Evolutionary conservation across 2,329 filamentous ascomycete genomes (phyloP), one percentile per base, ranked within the genome.

Genomic region (Pestalotiopsis sp.): DNA sequence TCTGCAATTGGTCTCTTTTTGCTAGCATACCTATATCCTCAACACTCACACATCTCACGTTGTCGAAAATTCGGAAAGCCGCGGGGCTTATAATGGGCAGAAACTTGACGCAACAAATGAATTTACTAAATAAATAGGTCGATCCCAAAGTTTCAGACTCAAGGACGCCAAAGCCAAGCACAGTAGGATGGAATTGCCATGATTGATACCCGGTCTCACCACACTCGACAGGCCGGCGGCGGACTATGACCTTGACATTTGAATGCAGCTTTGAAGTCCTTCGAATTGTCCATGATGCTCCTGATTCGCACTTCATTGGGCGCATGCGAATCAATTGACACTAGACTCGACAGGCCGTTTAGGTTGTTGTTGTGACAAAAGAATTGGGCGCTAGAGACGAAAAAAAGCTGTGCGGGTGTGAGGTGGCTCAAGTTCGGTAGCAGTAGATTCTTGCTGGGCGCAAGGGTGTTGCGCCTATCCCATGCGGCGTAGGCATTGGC

Each of bases 331-430:
- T 63, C 60, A 22, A 10, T 44, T 20, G 60, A 11, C 3, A 63
- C 30, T 9, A 4, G 7, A 5, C 1, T 30, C 13, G 22, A 5
- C 7, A 40, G 3, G 22, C 38, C n/a, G 17, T 30, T 17, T 22
- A 39, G 17, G 7, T 44, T 20, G 11, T 48, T 9, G 26, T 40
- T 38, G 10, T 66, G 56, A 75, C 90, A 92, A 87, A 88, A 91
- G 77, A 82, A 85, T 71, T 88, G 89, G 3, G 81, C 85, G 74
- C 87, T 92, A 2, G 85, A 85, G 38, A 92, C 82, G 73, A 92
- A 92, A 79, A 92, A 93, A 3, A 92, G 77, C 76, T 92, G 89
- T 69, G 92, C 89, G 69, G 90, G 88, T 0, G 86, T 86, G 69
- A 92, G 92, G 22, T 80, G 71, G 3, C 87, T 83, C 6, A 93